Conservation (phyloP, 129 eudicot genomes). For the Apium graveolens region DNA sequence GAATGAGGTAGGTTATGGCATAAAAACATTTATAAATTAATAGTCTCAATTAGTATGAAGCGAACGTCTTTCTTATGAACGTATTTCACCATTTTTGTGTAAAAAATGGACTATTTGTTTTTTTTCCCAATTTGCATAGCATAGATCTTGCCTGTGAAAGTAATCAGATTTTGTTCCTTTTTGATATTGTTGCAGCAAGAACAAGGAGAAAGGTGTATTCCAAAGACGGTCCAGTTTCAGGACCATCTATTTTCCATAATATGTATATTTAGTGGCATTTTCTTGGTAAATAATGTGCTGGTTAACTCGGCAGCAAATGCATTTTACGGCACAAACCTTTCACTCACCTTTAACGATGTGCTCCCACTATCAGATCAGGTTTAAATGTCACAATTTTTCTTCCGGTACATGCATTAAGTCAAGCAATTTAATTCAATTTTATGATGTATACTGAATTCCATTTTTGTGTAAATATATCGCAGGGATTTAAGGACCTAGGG, state of each 20-base stretch:
- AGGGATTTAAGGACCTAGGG: constrained; percentile 54
- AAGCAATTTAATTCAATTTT: background rate
- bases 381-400: constrained; percentile 8
- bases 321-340: constrained; percentile 54
- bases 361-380: constrained; percentile 82
- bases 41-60: background rate
- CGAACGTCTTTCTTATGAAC: background rate
- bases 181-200: constrained; percentile 44
- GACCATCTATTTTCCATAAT: constrained; percentile 61
- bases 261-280: constrained; percentile 71
- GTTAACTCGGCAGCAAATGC: constrained; percentile 84
- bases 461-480: constrained; percentile 14
- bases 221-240: constrained; percentile 47
- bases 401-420: background rate
- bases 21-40: background rate
- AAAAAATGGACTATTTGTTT: background rate
- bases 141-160: background rate
- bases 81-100: background rate
- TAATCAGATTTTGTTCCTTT: background rate
- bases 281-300: constrained; percentile 58
- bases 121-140: background rate
- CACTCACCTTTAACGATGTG: constrained; percentile 68
- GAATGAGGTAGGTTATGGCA: background rate
- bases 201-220: constrained; percentile 29
- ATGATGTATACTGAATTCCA: constrained; percentile 6